A percentile compares a stretch with the other conserved stretches of the same genome.
phyloP scores from a whole-genome alignment of 2,329 filamentous ascomycete species.

The Colletotrichum sp. region DNA sequence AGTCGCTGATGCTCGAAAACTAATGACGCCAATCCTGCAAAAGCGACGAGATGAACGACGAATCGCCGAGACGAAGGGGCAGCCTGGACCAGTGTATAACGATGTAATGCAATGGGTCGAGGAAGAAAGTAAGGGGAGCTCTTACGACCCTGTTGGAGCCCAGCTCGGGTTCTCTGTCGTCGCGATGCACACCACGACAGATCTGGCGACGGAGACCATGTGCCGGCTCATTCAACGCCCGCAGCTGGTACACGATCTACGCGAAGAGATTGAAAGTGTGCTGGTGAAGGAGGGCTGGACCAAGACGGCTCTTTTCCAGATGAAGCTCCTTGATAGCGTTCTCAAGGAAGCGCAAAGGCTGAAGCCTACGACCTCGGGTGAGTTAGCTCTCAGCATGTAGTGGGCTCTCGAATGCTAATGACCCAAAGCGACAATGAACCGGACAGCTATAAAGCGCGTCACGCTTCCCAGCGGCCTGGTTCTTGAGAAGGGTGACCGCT shows the following conservation, averaged over 20 bases:
- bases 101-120: not conserved
- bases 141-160: not conserved
- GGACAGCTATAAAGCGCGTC: not conserved
- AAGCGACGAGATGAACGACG: not conserved
- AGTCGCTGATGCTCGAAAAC: not conserved
- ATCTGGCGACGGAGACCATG: not conserved
- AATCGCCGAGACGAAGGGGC: not conserved
- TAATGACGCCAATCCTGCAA: not conserved
- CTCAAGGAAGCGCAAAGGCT: not conserved
- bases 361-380: not conserved
- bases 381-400: not conserved
- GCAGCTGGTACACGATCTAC: not conserved
- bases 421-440: not conserved
- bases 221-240: not conserved
- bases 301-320: not conserved
- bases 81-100: not conserved
- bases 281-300: not conserved
- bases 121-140: not conserved
- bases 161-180: not conserved
- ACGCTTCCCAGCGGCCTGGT: not conserved
- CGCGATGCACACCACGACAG: not conserved
- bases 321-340: not conserved
- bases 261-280: not conserved
- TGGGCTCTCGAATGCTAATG: fast-evolving
- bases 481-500: not conserved